Percentiles rank a stretch among this genome's conserved stretches.
These are phyloP conservation scores for Dalbergia cochinchinensis DNA, from an alignment of 306 rosid genomes.

Conservation along the genomic window DNA sequence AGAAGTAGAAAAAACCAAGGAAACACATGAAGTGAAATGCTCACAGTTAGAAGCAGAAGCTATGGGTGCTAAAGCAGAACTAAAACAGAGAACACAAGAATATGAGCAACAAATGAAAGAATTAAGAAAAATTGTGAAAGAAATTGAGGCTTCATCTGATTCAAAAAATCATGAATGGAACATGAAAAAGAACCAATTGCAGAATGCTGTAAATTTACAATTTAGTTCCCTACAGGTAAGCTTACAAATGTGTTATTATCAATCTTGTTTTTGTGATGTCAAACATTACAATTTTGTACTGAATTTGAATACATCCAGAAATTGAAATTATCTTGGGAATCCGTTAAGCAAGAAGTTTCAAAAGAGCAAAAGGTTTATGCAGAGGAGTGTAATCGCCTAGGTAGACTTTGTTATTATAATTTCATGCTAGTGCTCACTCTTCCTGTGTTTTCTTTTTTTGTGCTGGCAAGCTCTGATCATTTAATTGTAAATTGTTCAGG, in stretches of 20 bases:
- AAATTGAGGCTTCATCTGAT: constrained; percentile 44
- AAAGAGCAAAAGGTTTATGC: constrained; percentile 45
- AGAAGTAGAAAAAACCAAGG: constrained; percentile 62
- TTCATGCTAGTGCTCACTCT: constrained; percentile 1
- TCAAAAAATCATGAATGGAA: constrained; percentile 53
- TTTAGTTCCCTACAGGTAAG: constrained; percentile 52
- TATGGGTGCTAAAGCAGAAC: constrained; percentile 49
- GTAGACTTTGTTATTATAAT: constrained; percentile 42
- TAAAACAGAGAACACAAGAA: constrained; percentile 62
- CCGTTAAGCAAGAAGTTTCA: constrained; percentile 48
- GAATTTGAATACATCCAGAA: constrained; percentile 50
- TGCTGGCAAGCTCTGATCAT: constrained; percentile 18
- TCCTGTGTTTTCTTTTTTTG: background rate
- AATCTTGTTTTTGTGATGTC: constrained; percentile 39
- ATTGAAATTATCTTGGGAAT: constrained; percentile 55
- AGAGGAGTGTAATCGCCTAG: constrained; percentile 48
- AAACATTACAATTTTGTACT: constrained; percentile 46
- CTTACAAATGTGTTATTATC: constrained; percentile 41
- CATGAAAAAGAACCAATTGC: constrained; percentile 41
- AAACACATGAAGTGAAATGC: constrained; percentile 54
- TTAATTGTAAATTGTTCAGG: constrained; percentile 48
- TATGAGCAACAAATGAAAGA: constrained; percentile 64
- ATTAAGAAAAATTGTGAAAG: constrained; percentile 42
- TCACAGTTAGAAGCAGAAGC: constrained; percentile 60
- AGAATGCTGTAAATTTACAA: constrained; percentile 39